These are phyloP conservation scores for Suhomyces anneliseae DNA, from an alignment of 1,139 yeast genomes.

Conservation along the genomic window DNA sequence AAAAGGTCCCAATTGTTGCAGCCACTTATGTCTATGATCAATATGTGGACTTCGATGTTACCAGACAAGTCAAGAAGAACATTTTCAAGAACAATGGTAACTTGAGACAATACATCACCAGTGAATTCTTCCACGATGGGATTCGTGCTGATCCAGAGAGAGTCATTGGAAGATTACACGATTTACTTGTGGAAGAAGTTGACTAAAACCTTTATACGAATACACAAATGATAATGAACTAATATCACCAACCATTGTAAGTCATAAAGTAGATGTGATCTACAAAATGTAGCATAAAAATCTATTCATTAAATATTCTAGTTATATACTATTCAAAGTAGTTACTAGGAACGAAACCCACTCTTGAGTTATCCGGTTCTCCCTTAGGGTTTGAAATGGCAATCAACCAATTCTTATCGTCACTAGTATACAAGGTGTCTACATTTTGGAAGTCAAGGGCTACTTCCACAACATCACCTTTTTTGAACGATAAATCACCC, in stretches of 20 bases:
- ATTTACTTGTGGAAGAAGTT: constrained; percentile 42
- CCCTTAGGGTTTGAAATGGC: constrained; percentile 21
- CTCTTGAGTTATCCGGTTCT: constrained; percentile 20
- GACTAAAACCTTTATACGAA: constrained; percentile 26
- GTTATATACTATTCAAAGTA: constrained; percentile 18
- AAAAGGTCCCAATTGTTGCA: constrained; percentile 50
- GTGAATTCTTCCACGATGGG: constrained; percentile 56
- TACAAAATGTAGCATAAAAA: background rate
- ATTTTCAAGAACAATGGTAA: constrained; percentile 34
- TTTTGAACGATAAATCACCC: constrained; percentile 42
- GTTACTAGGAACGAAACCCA: constrained; percentile 45
- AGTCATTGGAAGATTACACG: constrained; percentile 42
- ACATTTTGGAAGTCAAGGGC: constrained; percentile 34
- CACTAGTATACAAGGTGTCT: constrained; percentile 22
- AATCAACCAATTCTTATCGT: constrained; percentile 36
- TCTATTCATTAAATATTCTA: background rate
- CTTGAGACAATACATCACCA: constrained; percentile 45
- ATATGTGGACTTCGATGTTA: constrained; percentile 51
- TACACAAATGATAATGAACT: background rate
- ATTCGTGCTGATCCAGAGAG: constrained; percentile 41
- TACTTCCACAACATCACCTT: constrained; percentile 37
- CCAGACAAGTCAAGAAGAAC: constrained; percentile 32
- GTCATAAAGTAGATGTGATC: too few species aligned
- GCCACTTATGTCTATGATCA: constrained; percentile 52
- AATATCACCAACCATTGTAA: too few species aligned